These are phyloP conservation scores for Euphrasia arctica DNA, from an alignment of 305 asterid genomes.

Conservation along the genomic window DNA sequence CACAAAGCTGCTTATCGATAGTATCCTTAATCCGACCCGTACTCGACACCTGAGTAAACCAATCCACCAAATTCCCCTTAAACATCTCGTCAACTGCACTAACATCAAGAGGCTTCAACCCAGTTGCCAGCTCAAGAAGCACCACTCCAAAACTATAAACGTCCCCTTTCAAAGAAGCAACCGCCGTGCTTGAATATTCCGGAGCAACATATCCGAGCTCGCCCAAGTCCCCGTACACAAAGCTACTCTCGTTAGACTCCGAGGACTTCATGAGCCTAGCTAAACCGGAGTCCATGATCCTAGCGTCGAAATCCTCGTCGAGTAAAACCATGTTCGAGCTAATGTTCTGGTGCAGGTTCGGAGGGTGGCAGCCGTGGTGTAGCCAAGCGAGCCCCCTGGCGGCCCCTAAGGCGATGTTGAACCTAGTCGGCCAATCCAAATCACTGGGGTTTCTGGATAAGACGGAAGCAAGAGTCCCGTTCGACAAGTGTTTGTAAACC, in stretches of 20 bases:
- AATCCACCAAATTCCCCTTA: conserved; percentile 61
- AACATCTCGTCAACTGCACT: conserved; percentile 39
- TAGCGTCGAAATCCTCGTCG: conserved; percentile 58
- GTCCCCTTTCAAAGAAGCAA: conserved; percentile 59
- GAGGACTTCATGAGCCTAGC: conserved; percentile 43
- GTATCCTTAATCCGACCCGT: conserved; percentile 42
- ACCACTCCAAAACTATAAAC: conserved; percentile 59
- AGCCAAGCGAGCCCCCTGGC: conserved; percentile 74
- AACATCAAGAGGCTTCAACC: conserved; percentile 51
- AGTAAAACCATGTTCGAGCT: conserved; percentile 55
- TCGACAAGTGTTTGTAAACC: conserved; percentile 55
- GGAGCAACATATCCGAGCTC: conserved; percentile 66
- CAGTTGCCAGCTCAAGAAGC: conserved; percentile 54
- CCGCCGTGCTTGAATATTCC: conserved; percentile 50
- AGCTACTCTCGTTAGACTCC: conserved; percentile 44
- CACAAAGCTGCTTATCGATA: conserved; percentile 39
- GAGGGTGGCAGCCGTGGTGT: conserved; percentile 67
- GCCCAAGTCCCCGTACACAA: conserved; percentile 49
- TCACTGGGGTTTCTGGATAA: conserved; percentile 26
- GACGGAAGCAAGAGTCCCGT: conserved; percentile 49
- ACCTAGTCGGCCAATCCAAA: conserved; percentile 58
- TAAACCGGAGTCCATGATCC: conserved; percentile 63
- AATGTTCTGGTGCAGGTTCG: conserved; percentile 55
- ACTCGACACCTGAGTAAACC: conserved; percentile 46
- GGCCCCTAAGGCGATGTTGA: conserved; percentile 50